These are phyloP conservation scores for Dryadomyces sulphureus DNA, from an alignment of 2,329 filamentous ascomycete species.

Conservation along the genomic window DNA sequence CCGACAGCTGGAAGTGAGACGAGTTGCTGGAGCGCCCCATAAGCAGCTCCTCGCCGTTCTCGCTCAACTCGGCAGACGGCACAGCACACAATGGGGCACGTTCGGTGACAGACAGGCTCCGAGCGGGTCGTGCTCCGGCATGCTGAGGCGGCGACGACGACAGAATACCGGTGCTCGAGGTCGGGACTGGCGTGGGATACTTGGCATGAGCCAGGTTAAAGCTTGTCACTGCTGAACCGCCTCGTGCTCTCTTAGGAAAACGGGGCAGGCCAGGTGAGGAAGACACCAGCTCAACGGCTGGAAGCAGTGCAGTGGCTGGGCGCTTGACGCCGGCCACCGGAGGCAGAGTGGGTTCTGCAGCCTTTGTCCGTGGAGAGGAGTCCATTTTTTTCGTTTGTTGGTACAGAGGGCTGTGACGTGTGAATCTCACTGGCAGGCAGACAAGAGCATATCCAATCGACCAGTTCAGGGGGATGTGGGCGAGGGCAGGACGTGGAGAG, in stretches of 20 bases:
- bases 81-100: conserved; percentile 72
- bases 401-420: background rate
- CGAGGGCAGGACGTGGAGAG: background rate
- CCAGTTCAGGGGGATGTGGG: background rate
- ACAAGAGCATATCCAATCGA: conserved; percentile 6
- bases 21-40: conserved; percentile 94
- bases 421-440: background rate
- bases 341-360: conserved; percentile 21
- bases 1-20: conserved; percentile 86
- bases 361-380: conserved; percentile 21
- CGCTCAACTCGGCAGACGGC: conserved; percentile 66
- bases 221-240: background rate
- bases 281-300: conserved; percentile 66
- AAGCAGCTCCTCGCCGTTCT: conserved; percentile 64
- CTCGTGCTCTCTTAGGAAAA: conserved; percentile 37
- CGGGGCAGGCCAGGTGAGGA: conserved; percentile 61
- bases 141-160: conserved; percentile 62
- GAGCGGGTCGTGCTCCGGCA: conserved; percentile 27
- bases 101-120: conserved; percentile 56
- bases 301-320: conserved; percentile 53
- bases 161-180: conserved; percentile 82
- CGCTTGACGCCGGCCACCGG: conserved; percentile 37
- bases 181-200: conserved; percentile 89
- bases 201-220: conserved; percentile 38
- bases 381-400: conserved; percentile 21